Conservation (phyloP, 352 stramenopile species). For the Phytophthora foliorum region DNA sequence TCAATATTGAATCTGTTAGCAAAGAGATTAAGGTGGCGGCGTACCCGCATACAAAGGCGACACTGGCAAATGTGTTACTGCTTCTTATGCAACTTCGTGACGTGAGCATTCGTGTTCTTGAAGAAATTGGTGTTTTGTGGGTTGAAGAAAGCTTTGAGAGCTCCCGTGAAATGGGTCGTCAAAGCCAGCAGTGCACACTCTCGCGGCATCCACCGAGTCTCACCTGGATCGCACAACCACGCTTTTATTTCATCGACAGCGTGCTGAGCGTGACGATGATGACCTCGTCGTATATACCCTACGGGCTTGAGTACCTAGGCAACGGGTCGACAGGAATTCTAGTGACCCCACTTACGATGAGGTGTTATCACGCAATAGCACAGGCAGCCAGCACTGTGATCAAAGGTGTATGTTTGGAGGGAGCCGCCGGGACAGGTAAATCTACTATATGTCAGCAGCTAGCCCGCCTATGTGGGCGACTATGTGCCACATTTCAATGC, state of each 20-base stretch:
- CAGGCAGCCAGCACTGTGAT: constrained; percentile 47
- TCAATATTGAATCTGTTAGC: constrained; percentile 46
- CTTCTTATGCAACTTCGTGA: constrained; percentile 64
- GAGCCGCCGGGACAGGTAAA: constrained; percentile 53
- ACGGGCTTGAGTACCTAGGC: constrained; percentile 80
- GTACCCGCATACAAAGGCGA: constrained; percentile 38
- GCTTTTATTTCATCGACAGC: constrained; percentile 70
- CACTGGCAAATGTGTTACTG: constrained; percentile 60
- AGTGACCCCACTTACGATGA: constrained; percentile 64
- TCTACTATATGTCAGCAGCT: constrained; percentile 52
- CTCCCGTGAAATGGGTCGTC: neutral
- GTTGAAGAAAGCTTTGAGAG: constrained; percentile 15
- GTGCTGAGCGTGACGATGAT: constrained; percentile 62
- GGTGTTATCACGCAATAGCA: constrained; percentile 67
- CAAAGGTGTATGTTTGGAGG: constrained; percentile 53
- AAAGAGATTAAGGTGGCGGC: constrained; percentile 65
- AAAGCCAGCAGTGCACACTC: constrained; percentile 6
- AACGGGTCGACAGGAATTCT: constrained; percentile 54
- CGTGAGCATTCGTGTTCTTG: constrained; percentile 44
- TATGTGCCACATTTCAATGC: constrained; percentile 57
- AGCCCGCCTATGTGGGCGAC: constrained; percentile 55
- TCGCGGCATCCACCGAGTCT: constrained; percentile 37
- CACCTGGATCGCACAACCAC: constrained; percentile 71
- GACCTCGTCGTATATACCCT: constrained; percentile 54
- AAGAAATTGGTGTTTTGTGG: constrained; percentile 38